Evolutionary conservation across 306 rosid genomes (phyloP).

Genomic region (Oxytropis ochrocephala): DNA sequence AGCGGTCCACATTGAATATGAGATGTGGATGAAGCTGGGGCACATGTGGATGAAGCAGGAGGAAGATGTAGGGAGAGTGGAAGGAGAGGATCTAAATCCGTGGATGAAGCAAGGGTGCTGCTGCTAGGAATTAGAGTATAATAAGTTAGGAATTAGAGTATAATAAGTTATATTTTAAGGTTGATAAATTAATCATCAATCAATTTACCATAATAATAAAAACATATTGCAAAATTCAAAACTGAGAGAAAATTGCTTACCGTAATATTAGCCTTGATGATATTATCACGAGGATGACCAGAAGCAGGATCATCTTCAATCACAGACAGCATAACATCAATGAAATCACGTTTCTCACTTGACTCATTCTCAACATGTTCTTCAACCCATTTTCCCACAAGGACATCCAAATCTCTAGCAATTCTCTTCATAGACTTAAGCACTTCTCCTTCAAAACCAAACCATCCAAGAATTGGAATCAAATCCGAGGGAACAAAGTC

Average conservation of each 20-base stretch:
- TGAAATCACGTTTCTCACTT: slow-evolving; percentile 39
- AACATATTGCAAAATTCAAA: neutral
- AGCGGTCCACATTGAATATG: too few relatives aligned
- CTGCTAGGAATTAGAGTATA: too few relatives aligned
- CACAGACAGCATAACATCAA: slow-evolving; percentile 42
- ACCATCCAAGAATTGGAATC: slow-evolving; percentile 45
- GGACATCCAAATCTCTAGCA: slow-evolving; percentile 35
- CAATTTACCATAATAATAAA: too few relatives aligned
- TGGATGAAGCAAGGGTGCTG: too few relatives aligned
- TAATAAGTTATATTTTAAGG: too few relatives aligned
- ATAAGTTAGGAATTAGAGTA: too few relatives aligned
- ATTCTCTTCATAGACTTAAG: slow-evolving; percentile 41
- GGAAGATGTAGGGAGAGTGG: too few relatives aligned
- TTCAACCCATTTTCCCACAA: slow-evolving; percentile 43
- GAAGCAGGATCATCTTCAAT: slow-evolving; percentile 32
- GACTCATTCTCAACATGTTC: slow-evolving; percentile 26
- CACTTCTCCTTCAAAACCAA: slow-evolving; percentile 22
- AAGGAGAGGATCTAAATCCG: too few relatives aligned
- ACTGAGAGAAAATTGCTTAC: slow-evolving; percentile 8
- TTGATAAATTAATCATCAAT: too few relatives aligned
- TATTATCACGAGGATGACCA: slow-evolving; percentile 31
- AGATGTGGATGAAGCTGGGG: too few relatives aligned
- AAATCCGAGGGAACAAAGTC: slow-evolving; percentile 35
- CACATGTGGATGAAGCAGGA: too few relatives aligned
- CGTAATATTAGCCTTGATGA: slow-evolving; percentile 40